These are phyloP conservation scores for Starmerella floris DNA, from an alignment of 805 yeast species.

Conservation along the genomic window DNA sequence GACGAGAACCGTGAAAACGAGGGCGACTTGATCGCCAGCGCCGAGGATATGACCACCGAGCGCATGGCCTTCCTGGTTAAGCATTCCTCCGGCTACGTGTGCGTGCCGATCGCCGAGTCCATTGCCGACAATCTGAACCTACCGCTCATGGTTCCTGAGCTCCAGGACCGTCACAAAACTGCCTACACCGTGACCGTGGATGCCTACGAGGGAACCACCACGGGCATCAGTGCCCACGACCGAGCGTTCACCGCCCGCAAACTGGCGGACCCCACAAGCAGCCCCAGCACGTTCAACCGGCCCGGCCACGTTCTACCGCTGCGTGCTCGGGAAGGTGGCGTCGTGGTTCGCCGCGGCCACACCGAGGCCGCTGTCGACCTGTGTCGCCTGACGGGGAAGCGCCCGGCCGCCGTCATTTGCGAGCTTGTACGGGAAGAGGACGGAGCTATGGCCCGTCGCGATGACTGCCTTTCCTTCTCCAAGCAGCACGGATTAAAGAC, in stretches of 20 bases:
- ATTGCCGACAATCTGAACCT: constrained; percentile 70
- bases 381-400: constrained; percentile 58
- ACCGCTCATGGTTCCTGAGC: constrained; percentile 57
- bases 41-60: constrained; percentile 59
- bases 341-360: constrained; percentile 76
- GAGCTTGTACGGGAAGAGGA: constrained; percentile 88
- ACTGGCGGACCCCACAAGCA: constrained; percentile 48
- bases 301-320: constrained; percentile 95
- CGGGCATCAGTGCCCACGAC: constrained; percentile 93
- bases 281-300: constrained; percentile 56
- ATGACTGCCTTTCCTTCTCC: constrained; percentile 67
- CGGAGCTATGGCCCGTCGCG: constrained; percentile 89
- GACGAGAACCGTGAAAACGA: constrained; percentile 94
- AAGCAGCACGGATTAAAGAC: constrained; percentile 48
- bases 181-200: constrained; percentile 94
- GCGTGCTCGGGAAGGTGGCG: constrained; percentile 78
- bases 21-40: constrained; percentile 94
- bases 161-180: constrained; percentile 81
- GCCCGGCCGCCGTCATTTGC: constrained; percentile 84
- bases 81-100: constrained; percentile 64
- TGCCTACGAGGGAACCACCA: constrained; percentile 74
- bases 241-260: constrained; percentile 68
- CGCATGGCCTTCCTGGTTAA: constrained; percentile 91
- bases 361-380: constrained; percentile 95
- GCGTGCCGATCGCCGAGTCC: constrained; percentile 70